Evolutionary conservation across 2,329 filamentous ascomycete species (phyloP), one percentile per base, ranked within the genome.

Genomic region (Sporothrix phasma): DNA sequence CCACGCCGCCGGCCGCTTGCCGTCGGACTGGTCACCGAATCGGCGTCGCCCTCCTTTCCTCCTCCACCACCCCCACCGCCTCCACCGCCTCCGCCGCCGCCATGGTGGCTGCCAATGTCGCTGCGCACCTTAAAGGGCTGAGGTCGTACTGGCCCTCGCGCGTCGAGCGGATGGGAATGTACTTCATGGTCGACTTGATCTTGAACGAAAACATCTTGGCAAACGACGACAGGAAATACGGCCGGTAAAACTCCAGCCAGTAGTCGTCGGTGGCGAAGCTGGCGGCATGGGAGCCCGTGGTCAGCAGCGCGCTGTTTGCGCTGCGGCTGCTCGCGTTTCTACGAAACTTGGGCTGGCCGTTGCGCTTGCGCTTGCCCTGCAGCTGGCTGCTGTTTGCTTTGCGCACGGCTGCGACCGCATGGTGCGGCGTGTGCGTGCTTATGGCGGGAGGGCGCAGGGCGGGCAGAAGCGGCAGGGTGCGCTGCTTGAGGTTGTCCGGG

Each of bases 191-290:
- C 0, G 90, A 92, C 72, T 93, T 96, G 83, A 97, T 90, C 72
- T 90, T 92, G 75, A 89, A 96, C 0, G 91, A 85, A 72, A 96
- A 97, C 73, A 97, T 89, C 73, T 97, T 99, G 15, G 87, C 83
- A 69, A 97, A 91, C 0, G 91, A 94, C 0, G 94, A 96, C 1
- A 97, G 77, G 0, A 89, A 90, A 7, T 90, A 82, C 0, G 94
- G 94, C 15, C 92, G 86, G 73, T 99, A 99, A 74, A 97, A 97
- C 73, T 99, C 94, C 7, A 94, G 80, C 94, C 94, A 99, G 75
- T 96, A 99, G 74, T 97, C 92, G 72, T 97, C 93, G 66, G 90
- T 91, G 66, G 83, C 85, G 3, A 80, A 5, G 39, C 77, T 3
- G 88, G 76, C 6, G 78, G 78, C 66, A 79, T 81, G 31, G 73